These are phyloP conservation scores for Exophiala oligosperma DNA, from an alignment of 2,329 filamentous ascomycete species.

Conservation along the genomic window DNA sequence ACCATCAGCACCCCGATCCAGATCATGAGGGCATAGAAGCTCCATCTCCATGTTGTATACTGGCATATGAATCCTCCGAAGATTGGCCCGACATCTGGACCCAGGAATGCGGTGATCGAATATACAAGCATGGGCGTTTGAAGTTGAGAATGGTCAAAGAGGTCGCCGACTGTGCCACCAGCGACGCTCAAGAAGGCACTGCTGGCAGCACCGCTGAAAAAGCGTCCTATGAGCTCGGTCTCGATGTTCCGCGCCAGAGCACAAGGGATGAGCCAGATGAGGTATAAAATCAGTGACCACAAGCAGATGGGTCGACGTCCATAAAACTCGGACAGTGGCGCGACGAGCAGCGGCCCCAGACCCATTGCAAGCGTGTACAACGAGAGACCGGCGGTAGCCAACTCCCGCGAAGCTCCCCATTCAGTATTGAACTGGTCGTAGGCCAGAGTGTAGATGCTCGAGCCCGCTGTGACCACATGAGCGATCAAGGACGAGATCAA, in stretches of 20 bases:
- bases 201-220: constrained; percentile 56
- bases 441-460: not conserved
- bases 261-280: constrained; percentile 13
- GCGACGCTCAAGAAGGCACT: constrained; percentile 69
- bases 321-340: constrained; percentile 70
- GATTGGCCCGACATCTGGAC: constrained; percentile 39
- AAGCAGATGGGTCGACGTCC: constrained; percentile 42
- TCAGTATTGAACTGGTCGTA: not conserved
- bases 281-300: constrained; percentile 1
- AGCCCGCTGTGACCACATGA: not conserved
- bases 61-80: constrained; percentile 63
- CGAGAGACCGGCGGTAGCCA: not conserved
- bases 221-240: constrained; percentile 75
- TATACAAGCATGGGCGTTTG: constrained; percentile 76
- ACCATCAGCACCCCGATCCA: constrained; percentile 63
- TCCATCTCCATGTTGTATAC: constrained; percentile 69
- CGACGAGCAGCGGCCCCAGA: constrained; percentile 66
- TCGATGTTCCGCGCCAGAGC: constrained; percentile 70
- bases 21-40: constrained; percentile 74
- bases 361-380: not conserved
- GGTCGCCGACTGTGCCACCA: constrained; percentile 70
- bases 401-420: not conserved
- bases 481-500: not conserved
- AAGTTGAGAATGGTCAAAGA: constrained; percentile 64
- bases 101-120: constrained; percentile 63